These are phyloP conservation scores for Vitis riparia DNA, from an alignment of 164 flowering plant genomes.

Conservation along the genomic window DNA sequence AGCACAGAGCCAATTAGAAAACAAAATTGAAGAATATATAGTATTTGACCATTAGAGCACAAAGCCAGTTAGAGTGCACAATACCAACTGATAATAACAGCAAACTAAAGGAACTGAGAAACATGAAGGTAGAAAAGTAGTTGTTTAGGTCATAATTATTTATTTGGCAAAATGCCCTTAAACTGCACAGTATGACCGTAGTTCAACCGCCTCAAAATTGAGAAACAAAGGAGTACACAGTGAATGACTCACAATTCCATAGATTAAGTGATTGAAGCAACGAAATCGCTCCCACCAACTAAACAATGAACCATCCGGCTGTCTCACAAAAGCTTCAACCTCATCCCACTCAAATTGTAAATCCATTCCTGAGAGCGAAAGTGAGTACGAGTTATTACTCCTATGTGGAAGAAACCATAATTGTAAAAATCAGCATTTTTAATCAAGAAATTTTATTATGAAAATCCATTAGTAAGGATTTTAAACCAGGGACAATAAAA, in stretches of 20 bases:
- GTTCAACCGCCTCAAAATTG: too few relatives aligned
- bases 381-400: neutral
- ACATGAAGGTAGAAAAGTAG: too few relatives aligned
- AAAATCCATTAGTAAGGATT: neutral
- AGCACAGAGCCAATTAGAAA: too few relatives aligned
- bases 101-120: too few relatives aligned
- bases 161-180: too few relatives aligned
- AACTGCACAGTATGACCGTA: too few relatives aligned
- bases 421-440: neutral
- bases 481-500: neutral
- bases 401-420: neutral
- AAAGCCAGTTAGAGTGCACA: too few relatives aligned
- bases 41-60: too few relatives aligned
- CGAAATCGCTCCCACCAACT: constrained; percentile 91
- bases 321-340: constrained; percentile 75
- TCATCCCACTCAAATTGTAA: constrained; percentile 87
- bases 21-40: too few relatives aligned
- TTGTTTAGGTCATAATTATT: too few relatives aligned
- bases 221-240: neutral
- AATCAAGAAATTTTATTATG: neutral
- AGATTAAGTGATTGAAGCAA: constrained; percentile 70
- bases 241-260: constrained; percentile 71
- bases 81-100: too few relatives aligned
- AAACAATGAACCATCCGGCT: constrained; percentile 89
- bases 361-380: constrained; percentile 72